Conservation (phyloP, 148 eudicot genomes). For the Vaccinium myrtillus region DNA sequence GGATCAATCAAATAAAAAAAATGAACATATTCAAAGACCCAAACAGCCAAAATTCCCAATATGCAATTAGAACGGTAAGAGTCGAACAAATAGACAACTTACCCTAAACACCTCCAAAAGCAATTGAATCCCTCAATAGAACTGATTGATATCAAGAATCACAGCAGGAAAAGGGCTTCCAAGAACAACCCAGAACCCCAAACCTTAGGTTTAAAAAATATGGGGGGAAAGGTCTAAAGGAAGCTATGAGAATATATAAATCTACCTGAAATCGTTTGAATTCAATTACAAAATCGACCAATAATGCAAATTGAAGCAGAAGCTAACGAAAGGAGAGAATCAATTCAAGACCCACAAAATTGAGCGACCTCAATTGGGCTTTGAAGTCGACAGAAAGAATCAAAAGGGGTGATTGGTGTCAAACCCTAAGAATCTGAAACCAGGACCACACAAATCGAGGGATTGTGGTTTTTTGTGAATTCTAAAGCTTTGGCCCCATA, state of each 20-base stretch:
- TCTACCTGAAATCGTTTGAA: conserved; percentile 10
- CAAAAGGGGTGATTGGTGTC: neutral
- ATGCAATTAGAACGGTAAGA: neutral
- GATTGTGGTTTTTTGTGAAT: neutral
- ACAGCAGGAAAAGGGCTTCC: neutral
- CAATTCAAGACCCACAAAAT: neutral
- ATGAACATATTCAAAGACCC: neutral
- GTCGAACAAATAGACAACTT: neutral
- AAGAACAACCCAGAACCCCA: neutral
- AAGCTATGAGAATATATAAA: neutral
- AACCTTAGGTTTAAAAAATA: neutral
- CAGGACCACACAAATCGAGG: neutral
- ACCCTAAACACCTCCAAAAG: neutral
- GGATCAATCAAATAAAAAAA: neutral
- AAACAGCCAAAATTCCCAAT: neutral
- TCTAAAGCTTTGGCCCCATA: neutral
- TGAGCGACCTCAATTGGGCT: neutral
- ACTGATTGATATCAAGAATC: neutral
- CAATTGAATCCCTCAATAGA: neutral
- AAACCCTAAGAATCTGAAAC: neutral
- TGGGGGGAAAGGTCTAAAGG: neutral
- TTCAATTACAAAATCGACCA: neutral
- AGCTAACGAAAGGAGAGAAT: neutral
- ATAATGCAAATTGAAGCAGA: neutral
- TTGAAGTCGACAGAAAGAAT: neutral